Percentiles rank a stretch among this genome's conserved stretches.
phyloP scores from a whole-genome alignment of 805 yeast genomes.

The Saccharomycopsis microspora region DNA sequence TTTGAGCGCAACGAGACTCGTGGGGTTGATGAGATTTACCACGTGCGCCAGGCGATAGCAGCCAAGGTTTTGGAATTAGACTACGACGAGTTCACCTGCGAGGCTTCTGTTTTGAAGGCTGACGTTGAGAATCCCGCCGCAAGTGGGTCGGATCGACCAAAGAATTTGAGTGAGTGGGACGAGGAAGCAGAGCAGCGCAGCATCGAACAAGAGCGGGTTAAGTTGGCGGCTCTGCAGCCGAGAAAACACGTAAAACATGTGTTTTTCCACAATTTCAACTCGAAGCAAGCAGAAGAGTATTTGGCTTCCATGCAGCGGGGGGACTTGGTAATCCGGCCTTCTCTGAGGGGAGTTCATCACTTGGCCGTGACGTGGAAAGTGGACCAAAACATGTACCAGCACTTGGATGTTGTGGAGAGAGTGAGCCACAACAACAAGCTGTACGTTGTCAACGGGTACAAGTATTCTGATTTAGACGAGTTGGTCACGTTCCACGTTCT shows the following conservation, averaged over 20 bases:
- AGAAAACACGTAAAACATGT: constrained; percentile 86
- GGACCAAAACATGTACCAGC: constrained; percentile 83
- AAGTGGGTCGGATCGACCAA: constrained; percentile 22
- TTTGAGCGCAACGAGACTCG: constrained; percentile 33
- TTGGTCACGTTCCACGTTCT: constrained; percentile 79
- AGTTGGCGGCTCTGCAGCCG: constrained; percentile 54
- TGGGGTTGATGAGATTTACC: constrained; percentile 33
- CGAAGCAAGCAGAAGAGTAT: constrained; percentile 84
- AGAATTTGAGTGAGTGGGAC: constrained; percentile 70
- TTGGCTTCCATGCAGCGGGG: constrained; percentile 86
- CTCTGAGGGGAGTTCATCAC: constrained; percentile 80
- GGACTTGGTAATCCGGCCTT: constrained; percentile 88
- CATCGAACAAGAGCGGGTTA: constrained; percentile 40
- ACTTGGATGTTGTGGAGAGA: constrained; percentile 73
- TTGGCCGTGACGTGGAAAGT: constrained; percentile 95
- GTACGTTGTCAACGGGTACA: constrained; percentile 53
- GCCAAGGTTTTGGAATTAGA: constrained; percentile 66
- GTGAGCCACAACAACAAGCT: constrained; percentile 47
- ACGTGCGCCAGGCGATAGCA: constrained; percentile 73
- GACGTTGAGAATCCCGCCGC: constrained; percentile 45
- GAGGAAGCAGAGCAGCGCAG: constrained; percentile 63
- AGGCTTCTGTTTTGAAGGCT: constrained; percentile 54
- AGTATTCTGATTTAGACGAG: constrained; percentile 86
- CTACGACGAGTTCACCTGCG: constrained; percentile 65
- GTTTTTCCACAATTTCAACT: constrained; percentile 70